Base-by-base conservation (phyloP, 805 yeast genomes). In the Kuraishia molischiana region DNA sequence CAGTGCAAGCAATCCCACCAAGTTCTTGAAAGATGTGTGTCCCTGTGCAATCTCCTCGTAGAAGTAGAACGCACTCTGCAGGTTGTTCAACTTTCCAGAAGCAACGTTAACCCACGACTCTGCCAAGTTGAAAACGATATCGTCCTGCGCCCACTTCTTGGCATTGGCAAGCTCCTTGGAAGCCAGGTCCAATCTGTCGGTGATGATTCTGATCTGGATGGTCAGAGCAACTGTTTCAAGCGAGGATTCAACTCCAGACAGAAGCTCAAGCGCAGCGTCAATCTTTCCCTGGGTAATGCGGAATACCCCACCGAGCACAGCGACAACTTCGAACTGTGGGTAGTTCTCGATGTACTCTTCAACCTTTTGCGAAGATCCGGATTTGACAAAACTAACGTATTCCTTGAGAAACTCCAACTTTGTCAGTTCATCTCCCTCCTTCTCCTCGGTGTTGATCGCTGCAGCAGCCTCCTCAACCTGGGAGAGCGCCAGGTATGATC, bases 41-140 rank as follows among this genome's bases (percentile, higher is more conserved):
- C 74, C 70, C 41, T 82, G 77, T 32, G 86, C 67, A 40, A 83
- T 65, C 60, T 90, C 98, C 58, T 90, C 97, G 55, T 70, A 83
- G 52, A 81, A 79, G 54, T 78, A 82, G 57, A 70, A 69, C 17
- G 66, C 56, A 9, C 70, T 64, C 48, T 67, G 66, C 17, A 50
- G 49, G 13, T 59, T 39, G 6, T 53, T 46, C 41, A 61, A 71
- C 44, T 64, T 57, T 32, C 67, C 70, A 21, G 56, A 51, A 4
- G 59, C 53, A 38, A 71, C 61, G 40, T 70, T 65, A 10, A 68
- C 59, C 77, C 89, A 85, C 13, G 94, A 77, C 55, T 85, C 95
- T 22, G 86, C 74, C 24, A 86, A 69, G 48, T 85, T 89, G 56
- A 74, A 75, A 34, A 85, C 73, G 26, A 89, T 72, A 46, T 77